phyloP scores from a whole-genome alignment of 257 asterid species.

The Nicotiana knightiana region DNA sequence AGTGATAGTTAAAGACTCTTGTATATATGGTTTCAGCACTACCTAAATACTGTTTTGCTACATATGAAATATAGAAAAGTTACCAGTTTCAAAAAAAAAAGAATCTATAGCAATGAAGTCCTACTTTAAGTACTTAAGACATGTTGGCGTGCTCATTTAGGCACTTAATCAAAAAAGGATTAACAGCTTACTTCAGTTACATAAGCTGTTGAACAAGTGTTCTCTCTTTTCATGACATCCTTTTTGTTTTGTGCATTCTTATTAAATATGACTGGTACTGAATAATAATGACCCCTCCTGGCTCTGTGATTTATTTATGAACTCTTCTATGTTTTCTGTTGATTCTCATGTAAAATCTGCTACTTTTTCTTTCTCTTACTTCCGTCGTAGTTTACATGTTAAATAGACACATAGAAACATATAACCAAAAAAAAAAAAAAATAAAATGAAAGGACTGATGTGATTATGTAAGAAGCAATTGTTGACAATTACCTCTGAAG shows the following conservation, averaged over 20 bases:
- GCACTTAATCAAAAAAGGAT: not conserved
- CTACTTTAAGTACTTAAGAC: not conserved
- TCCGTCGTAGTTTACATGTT: not conserved
- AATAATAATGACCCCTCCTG: not conserved
- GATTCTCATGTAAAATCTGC: no score
- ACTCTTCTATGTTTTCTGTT: no score
- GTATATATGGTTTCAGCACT: no score
- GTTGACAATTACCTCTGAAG: not conserved
- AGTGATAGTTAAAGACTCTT: no score
- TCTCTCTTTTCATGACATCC: not conserved
- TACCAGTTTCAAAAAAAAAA: no score
- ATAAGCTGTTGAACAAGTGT: not conserved
- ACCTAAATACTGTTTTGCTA: no score
- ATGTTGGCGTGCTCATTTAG: not conserved
- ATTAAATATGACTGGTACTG: not conserved
- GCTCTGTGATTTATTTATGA: no score
- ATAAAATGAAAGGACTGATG: not conserved
- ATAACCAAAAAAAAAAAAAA: not conserved
- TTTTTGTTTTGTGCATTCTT: not conserved
- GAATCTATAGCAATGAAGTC: not conserved
- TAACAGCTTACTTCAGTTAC: not conserved
- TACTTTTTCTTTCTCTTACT: not conserved
- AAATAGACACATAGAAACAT: not conserved
- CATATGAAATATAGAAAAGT: no score
- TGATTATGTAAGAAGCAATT: not conserved